Conservation (phyloP, 2,329 filamentous ascomycete species). For the Alternaria novae-zelandiae region DNA sequence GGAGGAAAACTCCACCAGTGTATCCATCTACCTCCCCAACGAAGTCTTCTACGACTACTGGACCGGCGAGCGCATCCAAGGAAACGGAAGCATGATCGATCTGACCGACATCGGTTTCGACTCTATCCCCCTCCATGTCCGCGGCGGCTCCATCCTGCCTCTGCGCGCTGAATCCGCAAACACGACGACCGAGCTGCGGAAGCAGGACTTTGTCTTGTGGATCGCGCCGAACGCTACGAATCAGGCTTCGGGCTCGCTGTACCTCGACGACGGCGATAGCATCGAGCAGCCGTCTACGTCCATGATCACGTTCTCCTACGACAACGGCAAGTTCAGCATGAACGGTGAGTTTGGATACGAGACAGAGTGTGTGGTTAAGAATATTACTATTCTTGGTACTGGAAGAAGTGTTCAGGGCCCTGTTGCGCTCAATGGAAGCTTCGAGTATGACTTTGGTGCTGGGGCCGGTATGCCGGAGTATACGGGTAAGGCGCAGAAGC, state of each 20-base stretch:
- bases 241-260: constrained; percentile 71
- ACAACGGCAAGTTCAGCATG: constrained; percentile 59
- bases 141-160: constrained; percentile 68
- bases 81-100: constrained; percentile 54
- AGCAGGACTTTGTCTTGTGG: constrained; percentile 73
- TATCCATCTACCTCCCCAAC: constrained; percentile 63
- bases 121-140: constrained; percentile 68
- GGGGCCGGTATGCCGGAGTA: neutral
- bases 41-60: constrained; percentile 68
- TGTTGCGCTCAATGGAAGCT: constrained; percentile 35
- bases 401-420: constrained; percentile 62
- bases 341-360: constrained; percentile 63
- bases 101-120: constrained; percentile 58
- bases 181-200: constrained; percentile 68
- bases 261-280: constrained; percentile 77
- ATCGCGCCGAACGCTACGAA: constrained; percentile 69
- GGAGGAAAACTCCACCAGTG: constrained; percentile 59
- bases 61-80: constrained; percentile 57
- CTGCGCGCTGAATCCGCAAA: constrained; percentile 62
- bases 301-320: constrained; percentile 66
- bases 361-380: constrained; percentile 30
- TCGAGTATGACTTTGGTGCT: constrained; percentile 10
- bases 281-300: constrained; percentile 64
- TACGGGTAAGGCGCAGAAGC: neutral
- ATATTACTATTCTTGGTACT: constrained; percentile 35